Conservation (phyloP, 192 early-diverging fungal species). For the Dissophora globulifera region DNA sequence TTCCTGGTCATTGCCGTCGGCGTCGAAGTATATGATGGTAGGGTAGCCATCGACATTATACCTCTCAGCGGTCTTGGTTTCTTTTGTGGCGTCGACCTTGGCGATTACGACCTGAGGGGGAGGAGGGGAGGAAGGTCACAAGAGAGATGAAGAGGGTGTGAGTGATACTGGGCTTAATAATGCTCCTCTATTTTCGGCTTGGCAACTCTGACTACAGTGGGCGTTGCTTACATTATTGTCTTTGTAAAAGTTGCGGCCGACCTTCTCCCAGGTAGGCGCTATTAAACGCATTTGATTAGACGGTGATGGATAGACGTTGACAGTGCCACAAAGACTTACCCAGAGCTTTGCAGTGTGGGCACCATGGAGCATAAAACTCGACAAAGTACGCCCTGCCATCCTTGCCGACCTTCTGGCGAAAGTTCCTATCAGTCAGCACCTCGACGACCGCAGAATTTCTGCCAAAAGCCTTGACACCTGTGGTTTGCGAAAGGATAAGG, state of each 20-base stretch:
- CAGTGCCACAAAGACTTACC: slow-evolving; percentile 36
- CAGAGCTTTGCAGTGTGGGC: slow-evolving; percentile 76
- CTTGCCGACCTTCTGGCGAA: slow-evolving; percentile 78
- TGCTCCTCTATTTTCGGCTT: too few relatives aligned
- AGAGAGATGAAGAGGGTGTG: not conserved
- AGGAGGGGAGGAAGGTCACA: too few relatives aligned
- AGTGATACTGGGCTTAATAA: too few relatives aligned
- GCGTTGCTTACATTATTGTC: slow-evolving; percentile 71
- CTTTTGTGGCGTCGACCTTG: slow-evolving; percentile 86
- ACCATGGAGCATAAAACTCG: slow-evolving; percentile 94
- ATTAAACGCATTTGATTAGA: not conserved
- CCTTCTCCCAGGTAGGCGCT: slow-evolving; percentile 92
- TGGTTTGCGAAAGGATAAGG: too few relatives aligned
- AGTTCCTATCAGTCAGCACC: slow-evolving; percentile 75
- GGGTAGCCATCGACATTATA: slow-evolving; percentile 87
- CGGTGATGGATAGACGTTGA: not conserved
- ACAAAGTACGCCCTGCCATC: slow-evolving; percentile 81
- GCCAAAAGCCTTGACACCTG: slow-evolving; percentile 66
- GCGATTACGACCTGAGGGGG: slow-evolving; percentile 76
- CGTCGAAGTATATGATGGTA: slow-evolving; percentile 87
- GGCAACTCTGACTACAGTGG: too few relatives aligned
- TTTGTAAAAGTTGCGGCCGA: slow-evolving; percentile 80
- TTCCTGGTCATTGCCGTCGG: slow-evolving; percentile 63
- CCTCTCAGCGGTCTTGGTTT: slow-evolving; percentile 68
- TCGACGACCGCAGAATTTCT: slow-evolving; percentile 72